phyloP scores from a whole-genome alignment of 2,329 filamentous ascomycete species.

The Penicillium sclerotigenum region DNA sequence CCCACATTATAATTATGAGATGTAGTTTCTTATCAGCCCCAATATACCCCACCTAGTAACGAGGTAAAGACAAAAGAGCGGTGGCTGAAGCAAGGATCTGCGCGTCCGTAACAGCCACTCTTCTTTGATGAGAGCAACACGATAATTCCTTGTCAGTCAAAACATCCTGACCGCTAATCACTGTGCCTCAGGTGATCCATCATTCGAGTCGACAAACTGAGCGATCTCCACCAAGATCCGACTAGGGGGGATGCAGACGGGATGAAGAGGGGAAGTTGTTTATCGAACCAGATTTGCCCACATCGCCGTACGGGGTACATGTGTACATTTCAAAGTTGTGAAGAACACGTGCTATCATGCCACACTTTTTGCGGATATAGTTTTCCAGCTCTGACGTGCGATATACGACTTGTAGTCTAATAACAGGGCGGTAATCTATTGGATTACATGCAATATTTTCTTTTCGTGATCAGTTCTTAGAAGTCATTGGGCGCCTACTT shows the following conservation, averaged over 20 bases:
- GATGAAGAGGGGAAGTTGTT: constrained; percentile 1
- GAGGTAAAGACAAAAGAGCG: constrained; percentile 1
- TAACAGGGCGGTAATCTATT: background rate
- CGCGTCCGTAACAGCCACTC: constrained; percentile 1
- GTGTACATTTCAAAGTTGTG: background rate
- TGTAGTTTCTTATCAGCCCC: background rate
- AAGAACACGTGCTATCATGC: background rate
- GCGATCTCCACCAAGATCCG: constrained; percentile 7
- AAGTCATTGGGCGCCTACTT: background rate
- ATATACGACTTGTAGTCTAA: background rate
- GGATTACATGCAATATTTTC: background rate
- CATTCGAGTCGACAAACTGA: background rate
- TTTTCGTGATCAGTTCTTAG: background rate
- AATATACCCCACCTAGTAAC: background rate
- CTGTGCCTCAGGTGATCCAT: background rate
- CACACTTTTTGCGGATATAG: background rate
- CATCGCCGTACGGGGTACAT: background rate
- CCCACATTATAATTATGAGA: background rate
- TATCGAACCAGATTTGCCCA: background rate
- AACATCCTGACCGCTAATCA: constrained; percentile 4
- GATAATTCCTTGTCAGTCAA: background rate
- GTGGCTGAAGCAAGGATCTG: constrained; percentile 13
- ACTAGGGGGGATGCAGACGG: constrained; percentile 13
- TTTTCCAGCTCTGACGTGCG: background rate
- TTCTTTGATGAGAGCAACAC: background rate